phyloP scores from a whole-genome alignment of 2,329 filamentous ascomycete genomes.

The Penicillium sp. region DNA sequence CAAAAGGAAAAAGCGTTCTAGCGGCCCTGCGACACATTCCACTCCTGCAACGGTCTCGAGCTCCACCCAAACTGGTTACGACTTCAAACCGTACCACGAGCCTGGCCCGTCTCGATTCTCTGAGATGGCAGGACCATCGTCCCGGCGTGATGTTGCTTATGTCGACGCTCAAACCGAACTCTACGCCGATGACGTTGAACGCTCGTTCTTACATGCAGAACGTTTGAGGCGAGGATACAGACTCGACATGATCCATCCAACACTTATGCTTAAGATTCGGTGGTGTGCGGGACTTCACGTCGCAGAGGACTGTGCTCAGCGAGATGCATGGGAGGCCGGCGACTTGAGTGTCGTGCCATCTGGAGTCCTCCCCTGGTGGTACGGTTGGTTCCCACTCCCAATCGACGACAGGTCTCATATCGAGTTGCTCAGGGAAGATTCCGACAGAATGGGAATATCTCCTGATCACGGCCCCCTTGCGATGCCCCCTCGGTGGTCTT shows the following conservation, averaged over 20 bases:
- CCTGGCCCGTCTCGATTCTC: slow-evolving; percentile 15
- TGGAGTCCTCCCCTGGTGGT: slow-evolving; percentile 9
- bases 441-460: not conserved
- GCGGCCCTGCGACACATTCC: slow-evolving; percentile 55
- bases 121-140: not conserved
- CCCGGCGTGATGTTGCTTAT: not conserved
- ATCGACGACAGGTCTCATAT: slow-evolving; percentile 3
- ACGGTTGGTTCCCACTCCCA: not conserved
- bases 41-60: slow-evolving; percentile 43
- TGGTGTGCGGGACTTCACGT: not conserved
- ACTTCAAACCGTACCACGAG: slow-evolving; percentile 33
- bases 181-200: not conserved
- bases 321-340: not conserved
- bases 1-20: slow-evolving; percentile 58
- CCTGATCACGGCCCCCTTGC: not conserved
- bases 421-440: slow-evolving; percentile 5
- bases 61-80: slow-evolving; percentile 36
- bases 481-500: slow-evolving; percentile 8
- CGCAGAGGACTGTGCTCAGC: not conserved
- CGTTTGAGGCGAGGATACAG: slow-evolving; percentile 2
- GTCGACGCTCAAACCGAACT: slow-evolving; percentile 1
- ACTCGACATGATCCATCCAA: not conserved
- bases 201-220: not conserved
- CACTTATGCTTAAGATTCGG: not conserved
- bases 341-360: slow-evolving; percentile 1